Evolutionary conservation across 345 rosid genomes (phyloP).

Genomic region (Eucalyptus globulus): DNA sequence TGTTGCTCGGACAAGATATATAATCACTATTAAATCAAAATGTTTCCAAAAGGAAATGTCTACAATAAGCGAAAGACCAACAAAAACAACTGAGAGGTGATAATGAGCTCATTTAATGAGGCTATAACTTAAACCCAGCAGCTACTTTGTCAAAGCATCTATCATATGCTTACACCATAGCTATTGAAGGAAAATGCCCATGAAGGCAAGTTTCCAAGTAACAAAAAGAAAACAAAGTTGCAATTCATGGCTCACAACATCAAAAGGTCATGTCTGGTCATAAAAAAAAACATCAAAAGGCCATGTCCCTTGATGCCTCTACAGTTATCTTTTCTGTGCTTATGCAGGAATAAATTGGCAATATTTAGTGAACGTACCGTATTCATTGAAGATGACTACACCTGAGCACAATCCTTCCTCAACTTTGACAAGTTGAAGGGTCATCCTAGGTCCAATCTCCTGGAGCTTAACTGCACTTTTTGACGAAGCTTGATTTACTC

Average conservation of each 20-base stretch:
- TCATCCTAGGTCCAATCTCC: slow-evolving; percentile 97
- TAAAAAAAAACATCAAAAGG: neutral
- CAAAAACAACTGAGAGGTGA: neutral
- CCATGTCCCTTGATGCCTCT: neutral
- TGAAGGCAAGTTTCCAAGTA: neutral
- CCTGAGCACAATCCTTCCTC: slow-evolving; percentile 94
- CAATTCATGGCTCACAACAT: neutral
- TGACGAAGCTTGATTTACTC: slow-evolving; percentile 57
- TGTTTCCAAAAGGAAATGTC: neutral
- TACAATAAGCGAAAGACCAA: neutral
- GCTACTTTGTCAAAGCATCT: neutral
- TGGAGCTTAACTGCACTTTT: slow-evolving; percentile 87
- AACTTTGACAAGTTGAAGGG: slow-evolving; percentile 38
- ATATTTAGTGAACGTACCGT: slow-evolving; percentile 13
- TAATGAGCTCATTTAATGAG: neutral
- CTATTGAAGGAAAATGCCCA: neutral
- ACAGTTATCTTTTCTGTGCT: neutral
- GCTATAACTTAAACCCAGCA: neutral
- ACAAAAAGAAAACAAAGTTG: neutral
- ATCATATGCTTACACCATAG: neutral
- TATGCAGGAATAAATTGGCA: neutral
- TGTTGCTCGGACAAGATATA: neutral
- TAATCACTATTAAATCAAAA: neutral
- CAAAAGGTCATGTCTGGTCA: neutral
- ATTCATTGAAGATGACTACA: slow-evolving; percentile 59